phyloP scores from a whole-genome alignment of 371 early-diverging fungal species.

The Apophysomyces trapeziformis region DNA sequence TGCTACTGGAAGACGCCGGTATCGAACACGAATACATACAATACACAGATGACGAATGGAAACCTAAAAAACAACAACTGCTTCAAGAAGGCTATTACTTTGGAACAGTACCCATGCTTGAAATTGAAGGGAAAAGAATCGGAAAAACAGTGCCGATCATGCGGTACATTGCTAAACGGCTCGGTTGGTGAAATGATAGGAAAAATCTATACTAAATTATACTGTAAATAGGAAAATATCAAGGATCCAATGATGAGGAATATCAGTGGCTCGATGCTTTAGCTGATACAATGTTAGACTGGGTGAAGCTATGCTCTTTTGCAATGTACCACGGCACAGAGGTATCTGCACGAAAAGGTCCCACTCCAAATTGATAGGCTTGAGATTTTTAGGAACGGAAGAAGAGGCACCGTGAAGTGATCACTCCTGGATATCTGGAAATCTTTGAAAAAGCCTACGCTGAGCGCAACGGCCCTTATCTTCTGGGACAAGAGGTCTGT shows the following conservation, averaged over 20 bases:
- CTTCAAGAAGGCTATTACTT: background rate
- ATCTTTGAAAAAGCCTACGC: slow-evolving; percentile 18
- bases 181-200: slow-evolving; percentile 15
- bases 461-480: slow-evolving; percentile 25
- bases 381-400: slow-evolving; percentile 2
- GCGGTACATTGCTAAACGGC: slow-evolving; percentile 28
- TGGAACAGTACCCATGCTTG: slow-evolving; percentile 32
- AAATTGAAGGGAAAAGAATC: slow-evolving; percentile 27
- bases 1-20: slow-evolving; percentile 35
- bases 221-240: slow-evolving; percentile 23
- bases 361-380: background rate
- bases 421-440: background rate
- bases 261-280: slow-evolving; percentile 23
- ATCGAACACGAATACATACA: slow-evolving; percentile 28
- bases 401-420: slow-evolving; percentile 11
- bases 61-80: slow-evolving; percentile 19
- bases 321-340: background rate
- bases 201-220: background rate
- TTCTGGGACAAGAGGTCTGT: slow-evolving; percentile 27
- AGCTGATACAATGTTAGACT: slow-evolving; percentile 7
- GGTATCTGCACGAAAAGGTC: background rate
- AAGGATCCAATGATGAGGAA: slow-evolving; percentile 30
- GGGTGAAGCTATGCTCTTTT: background rate
- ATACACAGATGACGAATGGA: slow-evolving; percentile 19
- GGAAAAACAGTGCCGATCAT: slow-evolving; percentile 27